Percentiles rank a stretch among this genome's conserved stretches.
Evolutionary conservation across 371 early-diverging fungal genomes (phyloP).

Genomic region (Mortierella sp.): DNA sequence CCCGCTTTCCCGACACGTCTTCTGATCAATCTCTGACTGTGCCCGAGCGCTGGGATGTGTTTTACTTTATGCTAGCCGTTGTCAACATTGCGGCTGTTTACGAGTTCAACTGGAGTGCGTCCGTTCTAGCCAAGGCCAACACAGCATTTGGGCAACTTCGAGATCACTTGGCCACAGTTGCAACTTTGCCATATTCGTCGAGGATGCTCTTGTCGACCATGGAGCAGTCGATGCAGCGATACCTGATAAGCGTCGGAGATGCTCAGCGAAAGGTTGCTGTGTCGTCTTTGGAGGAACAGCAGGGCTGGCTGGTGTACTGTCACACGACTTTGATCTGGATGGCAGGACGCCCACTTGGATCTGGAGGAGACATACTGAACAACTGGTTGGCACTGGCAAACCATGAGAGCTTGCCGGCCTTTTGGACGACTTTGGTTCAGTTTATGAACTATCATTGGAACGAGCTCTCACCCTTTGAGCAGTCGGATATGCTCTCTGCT

Average conservation of each 20-base stretch:
- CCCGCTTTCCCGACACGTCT: background rate
- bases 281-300: constrained; percentile 42
- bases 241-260: constrained; percentile 36
- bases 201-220: constrained; percentile 52
- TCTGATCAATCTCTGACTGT: background rate
- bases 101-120: constrained; percentile 66
- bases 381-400: constrained; percentile 47
- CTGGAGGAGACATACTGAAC: constrained; percentile 27
- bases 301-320: constrained; percentile 59
- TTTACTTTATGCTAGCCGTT: constrained; percentile 68
- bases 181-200: constrained; percentile 50
- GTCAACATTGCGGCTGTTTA: constrained; percentile 67
- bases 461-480: constrained; percentile 54
- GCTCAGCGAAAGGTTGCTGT: constrained; percentile 16
- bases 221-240: constrained; percentile 57
- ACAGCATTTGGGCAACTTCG: constrained; percentile 33
- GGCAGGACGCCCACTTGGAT: constrained; percentile 55
- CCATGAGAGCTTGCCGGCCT: constrained; percentile 36
- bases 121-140: constrained; percentile 62
- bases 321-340: constrained; percentile 57
- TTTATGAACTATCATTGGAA: constrained; percentile 57
- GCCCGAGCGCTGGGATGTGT: constrained; percentile 52
- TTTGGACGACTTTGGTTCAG: constrained; percentile 47
- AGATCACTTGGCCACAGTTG: constrained; percentile 33
- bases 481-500: constrained; percentile 55